A percentile compares a stretch with the other conserved stretches of the same genome.
Evolutionary conservation across 768 basidiomycete genomes (phyloP).

Genomic region (Tulasnella sp.): DNA sequence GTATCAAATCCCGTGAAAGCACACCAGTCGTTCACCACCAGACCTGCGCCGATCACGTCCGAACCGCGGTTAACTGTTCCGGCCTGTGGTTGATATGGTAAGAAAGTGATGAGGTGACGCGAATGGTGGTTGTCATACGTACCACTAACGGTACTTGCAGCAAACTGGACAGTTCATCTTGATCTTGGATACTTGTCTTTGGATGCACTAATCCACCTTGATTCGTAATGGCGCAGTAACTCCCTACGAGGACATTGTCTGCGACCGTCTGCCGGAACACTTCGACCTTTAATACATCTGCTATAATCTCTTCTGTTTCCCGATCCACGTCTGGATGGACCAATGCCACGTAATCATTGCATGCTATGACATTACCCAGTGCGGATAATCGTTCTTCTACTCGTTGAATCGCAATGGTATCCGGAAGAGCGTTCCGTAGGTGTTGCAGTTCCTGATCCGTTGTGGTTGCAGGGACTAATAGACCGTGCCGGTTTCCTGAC

Average conservation of each 20-base stretch:
- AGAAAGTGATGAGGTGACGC: no score
- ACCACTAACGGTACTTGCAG: constrained; percentile 92
- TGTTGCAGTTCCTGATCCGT: constrained; percentile 98
- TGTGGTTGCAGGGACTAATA: constrained; percentile 89
- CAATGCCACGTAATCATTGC: constrained; percentile 97
- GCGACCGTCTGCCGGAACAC: constrained; percentile 97
- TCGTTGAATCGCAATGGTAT: constrained; percentile 84
- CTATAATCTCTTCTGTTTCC: constrained; percentile 99
- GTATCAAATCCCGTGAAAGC: constrained; percentile 99
- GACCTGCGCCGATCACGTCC: constrained; percentile 92
- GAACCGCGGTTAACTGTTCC: constrained; percentile 98
- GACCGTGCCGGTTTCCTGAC: constrained; percentile 86
- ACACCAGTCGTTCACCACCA: constrained; percentile 99
- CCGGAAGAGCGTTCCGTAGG: constrained; percentile 87
- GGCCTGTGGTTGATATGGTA: constrained; percentile 46
- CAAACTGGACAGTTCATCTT: constrained; percentile 90
- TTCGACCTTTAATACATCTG: constrained; percentile 96
- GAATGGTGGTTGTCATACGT: no score
- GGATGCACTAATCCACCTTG: constrained; percentile 98
- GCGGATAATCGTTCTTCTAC: constrained; percentile 96
- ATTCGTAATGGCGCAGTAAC: constrained; percentile 89
- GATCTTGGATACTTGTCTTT: constrained; percentile 91
- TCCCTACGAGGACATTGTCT: constrained; percentile 91
- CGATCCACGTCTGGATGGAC: constrained; percentile 97
- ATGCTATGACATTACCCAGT: constrained; percentile 95